Base-by-base conservation (phyloP, 768 basidiomycete species). In the Podaxis sp. region DNA sequence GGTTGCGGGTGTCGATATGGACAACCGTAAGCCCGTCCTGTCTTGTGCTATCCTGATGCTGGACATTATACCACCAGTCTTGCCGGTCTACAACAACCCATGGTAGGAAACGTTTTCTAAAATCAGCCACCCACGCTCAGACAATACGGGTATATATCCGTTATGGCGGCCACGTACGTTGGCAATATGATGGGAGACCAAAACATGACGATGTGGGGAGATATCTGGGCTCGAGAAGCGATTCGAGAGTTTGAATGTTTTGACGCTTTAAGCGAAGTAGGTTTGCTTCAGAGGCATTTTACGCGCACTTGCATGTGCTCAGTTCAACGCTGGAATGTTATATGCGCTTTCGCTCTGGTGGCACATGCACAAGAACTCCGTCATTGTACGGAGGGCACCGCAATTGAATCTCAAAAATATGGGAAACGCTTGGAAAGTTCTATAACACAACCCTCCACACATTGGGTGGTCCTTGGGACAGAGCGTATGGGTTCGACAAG, bases 81-180 rank as follows among this genome's bases (percentile, higher is more conserved):
- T 27, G 44, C 48, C 57, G 13, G 14, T 59, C 5, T 59, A 59
- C 23, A 59, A 40, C 37, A 59, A 59, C 10, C 57, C 57, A 11
- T 59, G 57, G 57, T 59, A 44, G 7, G 50, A 16, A 10, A 38
- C 21, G 0, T 50, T 35, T 25, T 23, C 11, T 16, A 6, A 25
- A 11, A 1, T 21, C 27, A 1, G 16, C 14, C 9, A n/a, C 28
- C 55, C 11, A 52, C n/a, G 35, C 38, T 37, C 9, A 57, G 9
- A n/a, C 10, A 14, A 3, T 25, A 21, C 25, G 71, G 70, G 71
- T 71, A 70, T 55, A 72, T 73, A 71, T 67, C 70, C 16, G 63
- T 73, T 18, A 72, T 73, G 72, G 62, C 71, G 1, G 67, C 71
- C 18, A 72, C 72, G 1, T 73, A 73, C 35, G 71, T 71, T 11